Evolutionary conservation across 495 filamentous ascomycete species (phyloP), one percentile per base, ranked within the genome.

Genomic region (Penicillium maclennaniae): DNA sequence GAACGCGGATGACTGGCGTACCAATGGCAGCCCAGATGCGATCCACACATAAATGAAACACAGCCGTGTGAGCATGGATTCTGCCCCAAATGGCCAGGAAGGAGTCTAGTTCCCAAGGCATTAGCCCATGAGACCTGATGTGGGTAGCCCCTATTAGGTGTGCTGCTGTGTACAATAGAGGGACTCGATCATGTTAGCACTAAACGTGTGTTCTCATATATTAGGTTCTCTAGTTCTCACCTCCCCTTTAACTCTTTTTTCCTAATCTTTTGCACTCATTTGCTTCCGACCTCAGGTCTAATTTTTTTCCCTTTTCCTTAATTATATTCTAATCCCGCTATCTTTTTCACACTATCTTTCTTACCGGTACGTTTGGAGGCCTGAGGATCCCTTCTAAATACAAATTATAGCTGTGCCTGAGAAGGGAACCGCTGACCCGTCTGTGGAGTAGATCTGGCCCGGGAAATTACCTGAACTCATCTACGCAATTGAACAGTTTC

Each of bases 21-120:
- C 47, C 53, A 55, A 55, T 55, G 53, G 53, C 47, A 49, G 40
- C 37, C 45, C 45, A 38, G 15, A 23, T 45, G 39, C 27, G 44
- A 50, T 58, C 58, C 58, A 58, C 58, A 43, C 40, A 43, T 47
- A 52, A 61, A 61, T 59, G 59, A 61, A 59, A 61, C 59, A 51
- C 26, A 45, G 45, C 58, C 50, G 51, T 54, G 47, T 53, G 53
- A 56, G 54, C 36, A 34, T 34, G 15, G 42, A 25, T 3, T 27
- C 27, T n/a, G 20, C 55, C 55, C 55, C 51, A 55, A 34, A 36
- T 23, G 40, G 47, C 19, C 43, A 20, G 50, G 19, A 14, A 38
- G 53, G 52, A 40, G 44, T 45, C 25, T 23, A 53, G 31, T n/a
- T 21, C 14, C 43, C 38, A 27, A 27, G 20, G 12, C 17, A 51